Conservation (phyloP, 805 yeast species). For the Pichia californica region DNA sequence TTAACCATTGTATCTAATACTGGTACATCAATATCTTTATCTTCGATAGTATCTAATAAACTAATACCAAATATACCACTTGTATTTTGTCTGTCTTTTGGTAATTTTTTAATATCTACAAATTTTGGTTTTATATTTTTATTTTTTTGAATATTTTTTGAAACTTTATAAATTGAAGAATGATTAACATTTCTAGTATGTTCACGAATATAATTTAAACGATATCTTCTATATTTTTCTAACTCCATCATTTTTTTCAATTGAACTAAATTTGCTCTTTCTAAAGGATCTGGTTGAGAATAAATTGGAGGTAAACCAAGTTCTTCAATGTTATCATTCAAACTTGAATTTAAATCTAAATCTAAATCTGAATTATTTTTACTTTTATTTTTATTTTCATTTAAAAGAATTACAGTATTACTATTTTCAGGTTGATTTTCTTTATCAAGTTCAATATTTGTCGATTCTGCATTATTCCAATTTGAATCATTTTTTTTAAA, state of each 20-base stretch:
- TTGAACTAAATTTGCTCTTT: conserved; percentile 27
- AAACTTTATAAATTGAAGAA: conserved; percentile 5
- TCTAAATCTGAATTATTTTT: not conserved
- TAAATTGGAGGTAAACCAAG: not conserved
- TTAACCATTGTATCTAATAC: conserved; percentile 1
- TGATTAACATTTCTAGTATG: conserved; percentile 24
- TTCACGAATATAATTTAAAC: conserved; percentile 35
- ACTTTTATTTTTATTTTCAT: conserved; percentile 1
- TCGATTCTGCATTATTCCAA: conserved; percentile 14
- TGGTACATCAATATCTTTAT: conserved; percentile 14
- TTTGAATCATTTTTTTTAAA: not conserved
- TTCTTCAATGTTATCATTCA: too few species aligned
- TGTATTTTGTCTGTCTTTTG: conserved; percentile 20
- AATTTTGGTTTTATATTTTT: conserved; percentile 8
- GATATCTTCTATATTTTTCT: conserved; percentile 42
- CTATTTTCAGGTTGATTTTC: not conserved
- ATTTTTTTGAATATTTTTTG: conserved; percentile 3
- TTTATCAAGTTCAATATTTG: conserved; percentile 3
- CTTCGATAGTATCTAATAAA: conserved; percentile 12
- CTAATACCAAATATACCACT: conserved; percentile 22
- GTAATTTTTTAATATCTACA: conserved; percentile 9
- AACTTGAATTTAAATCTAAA: too few species aligned
- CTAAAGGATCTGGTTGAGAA: conserved; percentile 25
- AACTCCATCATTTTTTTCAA: conserved; percentile 33
- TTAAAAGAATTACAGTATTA: conserved; percentile 4